These are phyloP conservation scores for Xylaria arbuscula DNA, from an alignment of 2,329 filamentous ascomycete genomes.

Conservation along the genomic window DNA sequence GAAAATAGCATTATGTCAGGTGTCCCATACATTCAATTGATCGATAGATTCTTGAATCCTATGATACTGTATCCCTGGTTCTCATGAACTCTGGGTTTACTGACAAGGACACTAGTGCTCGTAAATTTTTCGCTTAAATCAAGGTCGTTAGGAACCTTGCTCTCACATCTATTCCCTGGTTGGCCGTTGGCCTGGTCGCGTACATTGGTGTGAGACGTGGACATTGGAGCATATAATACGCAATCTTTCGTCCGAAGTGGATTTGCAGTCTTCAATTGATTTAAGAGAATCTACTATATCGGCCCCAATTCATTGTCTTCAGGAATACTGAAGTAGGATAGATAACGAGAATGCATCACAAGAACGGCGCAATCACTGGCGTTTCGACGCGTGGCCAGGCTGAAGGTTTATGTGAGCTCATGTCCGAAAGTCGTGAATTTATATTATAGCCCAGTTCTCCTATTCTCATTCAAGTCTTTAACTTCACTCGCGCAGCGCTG, in stretches of 20 bases:
- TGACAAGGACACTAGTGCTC: background rate
- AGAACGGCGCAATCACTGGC: background rate
- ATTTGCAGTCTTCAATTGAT: background rate
- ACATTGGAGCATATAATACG: too few species aligned
- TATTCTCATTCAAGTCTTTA: background rate
- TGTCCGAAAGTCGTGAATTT: background rate
- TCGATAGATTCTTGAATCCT: background rate
- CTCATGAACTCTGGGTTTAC: background rate
- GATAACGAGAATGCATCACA: background rate
- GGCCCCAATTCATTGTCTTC: too few species aligned
- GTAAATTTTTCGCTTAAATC: slow-evolving; percentile 1
- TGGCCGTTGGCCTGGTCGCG: background rate
- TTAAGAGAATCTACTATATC: background rate
- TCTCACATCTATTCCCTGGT: background rate
- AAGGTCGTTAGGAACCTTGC: background rate
- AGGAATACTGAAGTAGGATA: background rate
- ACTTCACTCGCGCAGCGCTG: background rate
- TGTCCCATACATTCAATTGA: background rate
- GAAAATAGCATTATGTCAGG: background rate
- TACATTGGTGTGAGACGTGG: background rate
- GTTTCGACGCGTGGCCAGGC: too few species aligned
- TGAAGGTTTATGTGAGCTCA: background rate
- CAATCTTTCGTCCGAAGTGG: background rate
- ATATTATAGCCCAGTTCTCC: background rate
- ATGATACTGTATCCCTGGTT: background rate